phyloP scores from a whole-genome alignment of 2,329 filamentous ascomycete genomes.

The Coniochaeta ligniaria region DNA sequence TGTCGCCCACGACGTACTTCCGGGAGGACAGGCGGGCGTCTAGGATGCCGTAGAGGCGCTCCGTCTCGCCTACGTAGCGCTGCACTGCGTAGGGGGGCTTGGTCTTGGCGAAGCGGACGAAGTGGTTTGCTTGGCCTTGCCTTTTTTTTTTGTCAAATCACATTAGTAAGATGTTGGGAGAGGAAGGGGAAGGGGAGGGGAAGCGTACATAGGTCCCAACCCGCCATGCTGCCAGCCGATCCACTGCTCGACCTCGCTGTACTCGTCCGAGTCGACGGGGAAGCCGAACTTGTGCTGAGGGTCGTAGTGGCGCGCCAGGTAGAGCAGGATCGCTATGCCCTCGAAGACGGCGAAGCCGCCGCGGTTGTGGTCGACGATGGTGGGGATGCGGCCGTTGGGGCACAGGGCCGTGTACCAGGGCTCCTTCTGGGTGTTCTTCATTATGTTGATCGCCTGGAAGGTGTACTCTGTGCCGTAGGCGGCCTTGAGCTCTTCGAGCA shows the following conservation, averaged over 20 bases:
- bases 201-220: conserved; percentile 49
- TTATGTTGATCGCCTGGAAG: conserved; percentile 51
- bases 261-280: conserved; percentile 26
- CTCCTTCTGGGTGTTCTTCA: conserved; percentile 58
- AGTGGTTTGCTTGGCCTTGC: conserved; percentile 73
- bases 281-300: conserved; percentile 24
- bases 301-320: conserved; percentile 37
- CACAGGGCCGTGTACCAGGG: conserved; percentile 56
- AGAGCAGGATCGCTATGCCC: conserved; percentile 65
- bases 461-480: conserved; percentile 53
- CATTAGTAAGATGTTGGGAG: background rate
- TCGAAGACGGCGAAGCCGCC: conserved; percentile 62
- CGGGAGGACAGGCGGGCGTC: conserved; percentile 53
- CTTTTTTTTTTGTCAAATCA: conserved; percentile 23
- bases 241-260: conserved; percentile 48
- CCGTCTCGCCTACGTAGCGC: conserved; percentile 69
- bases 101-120: conserved; percentile 59
- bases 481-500: conserved; percentile 61
- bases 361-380: conserved; percentile 59
- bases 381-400: conserved; percentile 60
- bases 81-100: conserved; percentile 64
- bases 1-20: conserved; percentile 51
- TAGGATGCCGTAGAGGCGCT: conserved; percentile 66
- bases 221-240: conserved; percentile 69
- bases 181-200: background rate